A percentile compares a stretch with the other conserved stretches of the same genome.
phyloP scores from a whole-genome alignment of 2,329 filamentous ascomycete genomes.

The Beauveria bassiana region DNA sequence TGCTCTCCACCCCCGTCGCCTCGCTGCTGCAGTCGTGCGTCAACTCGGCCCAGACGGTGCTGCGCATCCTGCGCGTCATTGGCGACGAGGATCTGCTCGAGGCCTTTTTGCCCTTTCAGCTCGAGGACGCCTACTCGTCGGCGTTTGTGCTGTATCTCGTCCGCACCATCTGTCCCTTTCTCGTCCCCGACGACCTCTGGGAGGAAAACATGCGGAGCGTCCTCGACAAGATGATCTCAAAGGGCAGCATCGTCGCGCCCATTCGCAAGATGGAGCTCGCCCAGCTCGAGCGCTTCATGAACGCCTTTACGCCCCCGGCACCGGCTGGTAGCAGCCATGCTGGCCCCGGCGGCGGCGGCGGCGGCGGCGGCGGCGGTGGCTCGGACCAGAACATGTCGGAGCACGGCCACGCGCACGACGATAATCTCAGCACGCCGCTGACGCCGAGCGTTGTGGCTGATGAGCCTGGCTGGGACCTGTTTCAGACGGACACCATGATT shows the following conservation, averaged over 20 bases:
- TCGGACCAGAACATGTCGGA: conserved; percentile 13
- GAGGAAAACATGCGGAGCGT: conserved; percentile 27
- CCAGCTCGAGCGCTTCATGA: conserved; percentile 29
- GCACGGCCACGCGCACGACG: conserved; percentile 5
- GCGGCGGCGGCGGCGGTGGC: neutral
- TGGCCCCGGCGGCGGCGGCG: neutral
- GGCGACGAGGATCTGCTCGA: conserved; percentile 25
- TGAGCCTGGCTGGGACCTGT: conserved; percentile 22
- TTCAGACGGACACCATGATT: conserved; percentile 24
- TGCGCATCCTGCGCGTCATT: conserved; percentile 19
- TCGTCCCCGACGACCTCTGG: conserved; percentile 28
- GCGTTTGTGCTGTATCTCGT: conserved; percentile 32
- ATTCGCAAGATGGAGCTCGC: conserved; percentile 28
- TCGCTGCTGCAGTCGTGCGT: conserved; percentile 23
- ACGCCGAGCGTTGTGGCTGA: conserved; percentile 10
- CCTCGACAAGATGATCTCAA: conserved; percentile 29
- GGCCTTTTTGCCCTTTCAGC: conserved; percentile 32
- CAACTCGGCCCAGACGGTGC: conserved; percentile 21
- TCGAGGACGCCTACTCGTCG: conserved; percentile 34
- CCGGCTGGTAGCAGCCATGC: conserved; percentile 7
- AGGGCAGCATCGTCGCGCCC: conserved; percentile 30
- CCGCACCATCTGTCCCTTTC: conserved; percentile 23
- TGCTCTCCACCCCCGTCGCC: conserved; percentile 19
- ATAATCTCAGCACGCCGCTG: conserved; percentile 7
- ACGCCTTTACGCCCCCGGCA: conserved; percentile 18